A percentile compares a stretch with the other conserved stretches of the same genome.
These are phyloP conservation scores for Dactylellina parvicollis DNA, from an alignment of 2,329 filamentous ascomycete genomes.

Conservation along the genomic window DNA sequence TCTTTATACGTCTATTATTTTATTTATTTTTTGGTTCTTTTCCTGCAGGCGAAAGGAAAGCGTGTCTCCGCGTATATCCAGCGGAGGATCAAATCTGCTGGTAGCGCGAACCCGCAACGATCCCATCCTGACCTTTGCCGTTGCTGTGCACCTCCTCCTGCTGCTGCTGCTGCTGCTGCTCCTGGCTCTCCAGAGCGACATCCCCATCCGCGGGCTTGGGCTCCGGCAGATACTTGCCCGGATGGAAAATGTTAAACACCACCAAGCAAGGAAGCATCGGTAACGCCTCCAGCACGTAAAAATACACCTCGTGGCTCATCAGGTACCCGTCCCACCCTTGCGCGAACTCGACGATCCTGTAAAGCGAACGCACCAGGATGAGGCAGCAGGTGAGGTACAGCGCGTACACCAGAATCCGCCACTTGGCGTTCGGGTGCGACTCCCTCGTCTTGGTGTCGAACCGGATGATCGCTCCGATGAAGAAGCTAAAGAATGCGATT, in stretches of 20 bases:
- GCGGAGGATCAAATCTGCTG: not conserved
- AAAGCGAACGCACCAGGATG: slow-evolving; percentile 64
- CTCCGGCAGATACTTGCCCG: slow-evolving; percentile 61
- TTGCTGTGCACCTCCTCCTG: too few species aligned
- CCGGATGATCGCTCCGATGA: slow-evolving; percentile 49
- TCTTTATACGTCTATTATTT: not conserved
- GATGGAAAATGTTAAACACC: slow-evolving; percentile 66
- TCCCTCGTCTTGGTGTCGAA: slow-evolving; percentile 54
- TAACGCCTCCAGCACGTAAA: slow-evolving; percentile 66
- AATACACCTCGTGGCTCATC: slow-evolving; percentile 67
- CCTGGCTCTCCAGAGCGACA: slow-evolving; percentile 30
- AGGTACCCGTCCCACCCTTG: slow-evolving; percentile 66
- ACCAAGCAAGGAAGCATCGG: slow-evolving; percentile 65
- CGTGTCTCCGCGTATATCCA: too few species aligned
- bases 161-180: too few species aligned
- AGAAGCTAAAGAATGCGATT: slow-evolving; percentile 56
- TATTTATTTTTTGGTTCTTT: not conserved
- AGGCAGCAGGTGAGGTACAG: slow-evolving; percentile 52
- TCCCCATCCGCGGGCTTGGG: slow-evolving; percentile 25
- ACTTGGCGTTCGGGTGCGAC: slow-evolving; percentile 17
- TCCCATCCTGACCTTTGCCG: not conserved
- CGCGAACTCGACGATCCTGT: slow-evolving; percentile 67
- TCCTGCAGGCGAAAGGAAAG: too few species aligned
- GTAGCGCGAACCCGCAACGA: slow-evolving; percentile 4
- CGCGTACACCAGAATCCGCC: slow-evolving; percentile 53